Evolutionary conservation across 345 rosid genomes (phyloP).

Genomic region (Excoecaria cochinchinensis): DNA sequence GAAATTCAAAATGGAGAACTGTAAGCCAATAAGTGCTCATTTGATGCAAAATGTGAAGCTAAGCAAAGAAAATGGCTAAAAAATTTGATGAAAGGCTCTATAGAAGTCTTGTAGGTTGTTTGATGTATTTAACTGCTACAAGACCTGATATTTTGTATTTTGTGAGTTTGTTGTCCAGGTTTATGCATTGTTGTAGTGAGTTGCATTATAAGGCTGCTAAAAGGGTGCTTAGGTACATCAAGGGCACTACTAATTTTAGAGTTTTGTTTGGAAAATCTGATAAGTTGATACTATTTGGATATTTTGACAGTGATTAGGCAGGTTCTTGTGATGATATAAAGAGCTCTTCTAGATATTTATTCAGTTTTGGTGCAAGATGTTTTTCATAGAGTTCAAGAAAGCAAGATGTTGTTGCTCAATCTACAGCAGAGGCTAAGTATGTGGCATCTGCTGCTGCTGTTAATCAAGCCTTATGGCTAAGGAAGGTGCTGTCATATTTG

Average conservation of each 20-base stretch:
- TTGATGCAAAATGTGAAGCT: neutral
- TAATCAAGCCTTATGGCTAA: neutral
- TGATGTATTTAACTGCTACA: slow-evolving; percentile 7
- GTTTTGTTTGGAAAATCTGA: no score
- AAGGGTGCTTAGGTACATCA: no score
- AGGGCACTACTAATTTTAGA: no score
- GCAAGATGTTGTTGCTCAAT: neutral
- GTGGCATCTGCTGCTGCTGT: neutral
- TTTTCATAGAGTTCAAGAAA: neutral
- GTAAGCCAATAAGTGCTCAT: no score
- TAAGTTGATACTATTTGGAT: neutral
- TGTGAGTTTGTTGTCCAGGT: slow-evolving; percentile 5
- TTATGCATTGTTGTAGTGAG: neutral
- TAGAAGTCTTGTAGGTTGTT: neutral
- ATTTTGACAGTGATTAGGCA: neutral
- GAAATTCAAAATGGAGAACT: no score
- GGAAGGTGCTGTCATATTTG: neutral
- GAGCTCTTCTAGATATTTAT: neutral
- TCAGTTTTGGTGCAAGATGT: neutral
- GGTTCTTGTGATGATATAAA: neutral
- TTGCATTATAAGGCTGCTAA: no score
- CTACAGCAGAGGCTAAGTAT: neutral
- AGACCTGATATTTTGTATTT: neutral
- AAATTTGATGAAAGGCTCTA: neutral
- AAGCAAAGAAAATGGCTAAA: neutral